phyloP scores from a whole-genome alignment of 345 rosid genomes.

The Boechera stricta region DNA sequence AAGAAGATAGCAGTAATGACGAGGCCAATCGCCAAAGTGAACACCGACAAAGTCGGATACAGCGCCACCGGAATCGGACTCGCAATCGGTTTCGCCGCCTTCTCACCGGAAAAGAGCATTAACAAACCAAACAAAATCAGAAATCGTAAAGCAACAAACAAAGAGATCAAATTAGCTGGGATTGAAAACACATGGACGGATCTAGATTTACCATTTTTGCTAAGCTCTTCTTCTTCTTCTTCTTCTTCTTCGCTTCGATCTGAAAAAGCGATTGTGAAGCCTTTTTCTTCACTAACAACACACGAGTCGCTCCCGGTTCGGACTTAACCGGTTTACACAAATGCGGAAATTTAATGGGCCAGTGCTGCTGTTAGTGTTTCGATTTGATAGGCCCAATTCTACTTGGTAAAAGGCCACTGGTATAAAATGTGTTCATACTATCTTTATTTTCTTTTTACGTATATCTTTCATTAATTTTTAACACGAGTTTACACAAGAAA shows the following conservation, averaged over 20 bases:
- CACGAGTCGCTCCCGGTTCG: constrained; percentile 20
- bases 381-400: constrained; percentile 7
- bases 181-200: not conserved
- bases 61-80: constrained; percentile 76
- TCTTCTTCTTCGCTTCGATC: constrained; percentile 41
- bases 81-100: constrained; percentile 73
- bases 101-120: constrained; percentile 20
- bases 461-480: not conserved
- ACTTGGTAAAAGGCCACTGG: not conserved
- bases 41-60: constrained; percentile 69
- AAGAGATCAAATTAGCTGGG: not conserved
- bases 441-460: no score
- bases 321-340: not conserved
- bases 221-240: constrained; percentile 35
- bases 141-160: not conserved
- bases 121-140: not conserved
- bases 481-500: not conserved
- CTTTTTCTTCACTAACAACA: constrained; percentile 4
- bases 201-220: constrained; percentile 36
- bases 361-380: not conserved
- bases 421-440: no score
- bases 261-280: not conserved
- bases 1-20: constrained; percentile 78
- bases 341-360: constrained; percentile 9
- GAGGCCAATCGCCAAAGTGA: constrained; percentile 75